Percentiles rank a stretch among this genome's conserved stretches.
Conservation (phyloP, 2,329 filamentous ascomycete genomes). For the Pestalotiopsis sp. region DNA sequence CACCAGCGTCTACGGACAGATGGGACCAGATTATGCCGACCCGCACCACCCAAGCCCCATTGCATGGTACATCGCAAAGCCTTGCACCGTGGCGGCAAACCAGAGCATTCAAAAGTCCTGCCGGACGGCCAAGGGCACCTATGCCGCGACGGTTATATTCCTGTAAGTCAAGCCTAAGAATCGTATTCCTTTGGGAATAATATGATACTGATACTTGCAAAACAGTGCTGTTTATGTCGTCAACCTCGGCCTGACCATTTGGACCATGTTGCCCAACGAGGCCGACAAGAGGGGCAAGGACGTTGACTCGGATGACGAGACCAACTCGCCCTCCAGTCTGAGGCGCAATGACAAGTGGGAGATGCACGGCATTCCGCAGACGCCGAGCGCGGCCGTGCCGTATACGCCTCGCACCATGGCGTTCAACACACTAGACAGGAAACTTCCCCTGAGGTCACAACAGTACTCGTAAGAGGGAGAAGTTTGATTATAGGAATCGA, state of each 20-base stretch:
- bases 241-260: conserved; percentile 62
- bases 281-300: conserved; percentile 47
- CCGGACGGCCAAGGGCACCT: conserved; percentile 67
- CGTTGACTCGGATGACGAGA: conserved; percentile 42
- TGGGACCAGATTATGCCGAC: conserved; percentile 74
- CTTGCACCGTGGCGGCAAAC: conserved; percentile 63
- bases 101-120: conserved; percentile 62
- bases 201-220: conserved; percentile 6
- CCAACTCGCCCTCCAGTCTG: conserved; percentile 36
- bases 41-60: conserved; percentile 60
- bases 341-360: conserved; percentile 57
- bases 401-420: conserved; percentile 70
- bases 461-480: conserved; percentile 23
- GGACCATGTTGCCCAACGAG: conserved; percentile 60
- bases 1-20: conserved; percentile 70
- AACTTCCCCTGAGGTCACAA: conserved; percentile 52
- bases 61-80: conserved; percentile 76
- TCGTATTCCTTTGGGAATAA: too few relatives aligned
- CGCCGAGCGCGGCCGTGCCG: conserved; percentile 41
- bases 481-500: not conserved
- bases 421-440: conserved; percentile 65
- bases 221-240: conserved; percentile 61
- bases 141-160: conserved; percentile 68
- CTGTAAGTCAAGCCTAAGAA: conserved; percentile 52
- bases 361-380: conserved; percentile 54